Conservation (phyloP, 2,329 filamentous ascomycete species). For the Madurella fahalii region DNA sequence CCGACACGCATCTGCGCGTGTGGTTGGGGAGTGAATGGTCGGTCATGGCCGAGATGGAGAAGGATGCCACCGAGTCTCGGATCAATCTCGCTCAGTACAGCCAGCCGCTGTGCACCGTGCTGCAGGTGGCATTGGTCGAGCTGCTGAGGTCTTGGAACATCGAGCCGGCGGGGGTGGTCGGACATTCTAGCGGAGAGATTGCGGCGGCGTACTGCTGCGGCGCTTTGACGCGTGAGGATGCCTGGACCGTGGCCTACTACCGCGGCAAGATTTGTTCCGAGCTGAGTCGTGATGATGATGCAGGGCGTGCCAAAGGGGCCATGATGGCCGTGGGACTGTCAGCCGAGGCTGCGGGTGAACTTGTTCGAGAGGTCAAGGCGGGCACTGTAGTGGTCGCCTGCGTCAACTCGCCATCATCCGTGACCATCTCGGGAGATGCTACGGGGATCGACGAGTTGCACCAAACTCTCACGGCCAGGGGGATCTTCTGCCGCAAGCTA, state of each 20-base stretch:
- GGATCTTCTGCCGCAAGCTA: conserved; percentile 16
- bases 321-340: conserved; percentile 22
- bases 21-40: conserved; percentile 6
- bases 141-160: conserved; percentile 33
- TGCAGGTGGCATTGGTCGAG: conserved; percentile 41
- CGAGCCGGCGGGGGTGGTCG: conserved; percentile 34
- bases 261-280: conserved; percentile 36
- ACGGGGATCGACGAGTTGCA: conserved; percentile 27
- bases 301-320: conserved; percentile 21
- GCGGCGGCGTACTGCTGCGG: conserved; percentile 42
- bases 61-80: conserved; percentile 5
- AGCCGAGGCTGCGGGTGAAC: conserved; percentile 27
- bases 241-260: conserved; percentile 38
- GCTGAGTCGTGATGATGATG: conserved; percentile 19
- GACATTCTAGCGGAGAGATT: conserved; percentile 44
- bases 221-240: conserved; percentile 32
- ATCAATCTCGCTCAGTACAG: conserved; percentile 24
- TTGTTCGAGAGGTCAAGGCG: conserved; percentile 32
- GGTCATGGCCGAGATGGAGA: conserved; percentile 12
- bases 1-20: conserved; percentile 4
- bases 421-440: conserved; percentile 26
- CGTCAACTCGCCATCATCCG: conserved; percentile 28
- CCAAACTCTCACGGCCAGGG: conserved; percentile 8
- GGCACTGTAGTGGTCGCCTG: background rate
- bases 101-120: conserved; percentile 35